phyloP scores from a whole-genome alignment of 768 basidiomycete species.

The Rhodocollybia butyracea region DNA sequence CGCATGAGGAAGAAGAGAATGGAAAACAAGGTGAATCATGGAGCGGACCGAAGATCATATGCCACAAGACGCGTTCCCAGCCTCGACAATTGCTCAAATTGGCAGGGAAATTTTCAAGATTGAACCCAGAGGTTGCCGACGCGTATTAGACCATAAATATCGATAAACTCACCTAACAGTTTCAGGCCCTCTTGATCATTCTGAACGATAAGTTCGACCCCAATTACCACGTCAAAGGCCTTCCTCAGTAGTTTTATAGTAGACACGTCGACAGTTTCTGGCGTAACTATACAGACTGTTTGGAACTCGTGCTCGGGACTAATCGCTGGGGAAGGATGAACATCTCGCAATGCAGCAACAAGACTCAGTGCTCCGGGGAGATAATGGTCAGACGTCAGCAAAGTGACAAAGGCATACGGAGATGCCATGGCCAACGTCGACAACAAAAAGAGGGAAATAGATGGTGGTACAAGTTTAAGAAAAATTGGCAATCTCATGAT shows the following conservation, averaged over 20 bases:
- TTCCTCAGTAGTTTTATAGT: constrained; percentile 76
- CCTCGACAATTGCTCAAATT: background rate
- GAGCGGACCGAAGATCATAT: constrained; percentile 8
- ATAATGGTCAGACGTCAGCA: constrained; percentile 89
- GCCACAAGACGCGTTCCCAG: constrained; percentile 12
- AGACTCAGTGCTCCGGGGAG: constrained; percentile 90
- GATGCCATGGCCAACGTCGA: constrained; percentile 45
- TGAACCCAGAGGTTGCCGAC: constrained; percentile 13
- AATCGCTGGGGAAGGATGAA: constrained; percentile 60
- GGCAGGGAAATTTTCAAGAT: constrained; percentile 12
- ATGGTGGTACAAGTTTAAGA: background rate
- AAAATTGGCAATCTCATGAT: constrained; percentile 8
- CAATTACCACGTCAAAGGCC: constrained; percentile 82
- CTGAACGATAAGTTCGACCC: constrained; percentile 85
- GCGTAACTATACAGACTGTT: constrained; percentile 90
- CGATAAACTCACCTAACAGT: constrained; percentile 70
- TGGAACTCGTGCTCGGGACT: constrained; percentile 67
- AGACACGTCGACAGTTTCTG: constrained; percentile 84
- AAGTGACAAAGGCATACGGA: constrained; percentile 84
- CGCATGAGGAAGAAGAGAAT: constrained; percentile 8
- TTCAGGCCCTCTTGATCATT: constrained; percentile 62
- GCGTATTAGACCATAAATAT: constrained; percentile 12
- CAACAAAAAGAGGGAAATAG: constrained; percentile 17
- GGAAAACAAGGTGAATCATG: constrained; percentile 10
- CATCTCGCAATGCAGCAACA: constrained; percentile 78